phyloP scores from a whole-genome alignment of 805 yeast species.

The Candida pseudoglaebosa region DNA sequence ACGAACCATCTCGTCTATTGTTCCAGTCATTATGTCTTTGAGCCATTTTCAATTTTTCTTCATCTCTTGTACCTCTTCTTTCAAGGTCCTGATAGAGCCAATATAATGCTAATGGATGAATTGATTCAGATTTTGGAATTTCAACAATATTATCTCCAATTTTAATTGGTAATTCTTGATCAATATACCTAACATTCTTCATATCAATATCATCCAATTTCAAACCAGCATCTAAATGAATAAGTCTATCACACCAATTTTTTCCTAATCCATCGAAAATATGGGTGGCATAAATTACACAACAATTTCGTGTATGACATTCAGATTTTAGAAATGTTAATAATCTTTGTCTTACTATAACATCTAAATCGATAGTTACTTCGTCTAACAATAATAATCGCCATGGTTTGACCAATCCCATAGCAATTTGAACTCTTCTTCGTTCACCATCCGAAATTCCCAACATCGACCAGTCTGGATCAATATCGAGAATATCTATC shows the following conservation, averaged over 20 bases:
- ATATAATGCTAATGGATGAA: slow-evolving; percentile 69
- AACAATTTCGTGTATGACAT: slow-evolving; percentile 62
- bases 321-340: slow-evolving; percentile 70
- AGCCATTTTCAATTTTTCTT: slow-evolving; percentile 33
- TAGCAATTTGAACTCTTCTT: slow-evolving; percentile 85
- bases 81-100: slow-evolving; percentile 59
- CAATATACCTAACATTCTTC: slow-evolving; percentile 22
- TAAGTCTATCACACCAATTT: slow-evolving; percentile 78
- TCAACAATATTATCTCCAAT: slow-evolving; percentile 21
- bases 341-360: slow-evolving; percentile 75
- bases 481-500: slow-evolving; percentile 76
- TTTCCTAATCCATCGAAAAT: slow-evolving; percentile 90
- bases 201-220: slow-evolving; percentile 35
- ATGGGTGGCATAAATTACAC: slow-evolving; percentile 91
- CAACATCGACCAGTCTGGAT: slow-evolving; percentile 89
- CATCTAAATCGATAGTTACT: slow-evolving; percentile 95
- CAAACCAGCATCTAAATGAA: slow-evolving; percentile 72
- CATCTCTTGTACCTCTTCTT: slow-evolving; percentile 53
- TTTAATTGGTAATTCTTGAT: slow-evolving; percentile 7
- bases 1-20: slow-evolving; percentile 33
- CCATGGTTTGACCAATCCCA: slow-evolving; percentile 95
- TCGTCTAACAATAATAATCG: slow-evolving; percentile 83
- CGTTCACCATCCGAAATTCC: slow-evolving; percentile 92
- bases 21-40: slow-evolving; percentile 55
- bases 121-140: slow-evolving; percentile 45